Conservation (phyloP, 352 stramenopile genomes). For the Pythium coloratum region DNA sequence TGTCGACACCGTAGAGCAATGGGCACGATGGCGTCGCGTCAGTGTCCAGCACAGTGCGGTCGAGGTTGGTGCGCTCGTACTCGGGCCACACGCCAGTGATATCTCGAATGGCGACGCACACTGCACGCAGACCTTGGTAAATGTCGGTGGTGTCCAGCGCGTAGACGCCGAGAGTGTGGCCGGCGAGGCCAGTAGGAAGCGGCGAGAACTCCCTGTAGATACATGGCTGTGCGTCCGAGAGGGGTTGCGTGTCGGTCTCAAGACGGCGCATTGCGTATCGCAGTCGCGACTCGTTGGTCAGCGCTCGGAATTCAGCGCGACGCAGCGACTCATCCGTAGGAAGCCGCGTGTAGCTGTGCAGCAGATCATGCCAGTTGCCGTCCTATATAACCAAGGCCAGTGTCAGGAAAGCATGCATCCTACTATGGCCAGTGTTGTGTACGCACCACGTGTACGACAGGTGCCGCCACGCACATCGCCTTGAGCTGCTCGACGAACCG, state of each 20-base stretch:
- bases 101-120: slow-evolving; percentile 13
- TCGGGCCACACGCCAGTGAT: slow-evolving; percentile 2
- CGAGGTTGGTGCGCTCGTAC: slow-evolving; percentile 2
- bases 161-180: slow-evolving; percentile 5
- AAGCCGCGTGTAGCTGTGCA: slow-evolving; percentile 10
- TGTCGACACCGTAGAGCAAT: slow-evolving; percentile 11
- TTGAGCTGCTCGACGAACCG: background rate
- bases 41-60: background rate
- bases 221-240: background rate
- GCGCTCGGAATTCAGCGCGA: background rate
- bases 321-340: background rate
- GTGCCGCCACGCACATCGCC: background rate
- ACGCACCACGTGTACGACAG: background rate
- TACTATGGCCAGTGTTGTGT: too few relatives aligned
- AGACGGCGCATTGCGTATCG: slow-evolving; percentile 8
- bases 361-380: slow-evolving; percentile 5
- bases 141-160: slow-evolving; percentile 13
- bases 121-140: background rate
- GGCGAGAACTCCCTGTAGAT: background rate
- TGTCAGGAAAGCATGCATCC: background rate
- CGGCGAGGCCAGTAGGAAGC: background rate
- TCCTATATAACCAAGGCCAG: background rate
- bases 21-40: background rate
- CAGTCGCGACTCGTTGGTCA: slow-evolving; percentile 2
- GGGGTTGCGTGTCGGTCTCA: background rate